Evolutionary conservation across 208 protist genomes (phyloP).

Genomic region (Trichomonas tenax): DNA sequence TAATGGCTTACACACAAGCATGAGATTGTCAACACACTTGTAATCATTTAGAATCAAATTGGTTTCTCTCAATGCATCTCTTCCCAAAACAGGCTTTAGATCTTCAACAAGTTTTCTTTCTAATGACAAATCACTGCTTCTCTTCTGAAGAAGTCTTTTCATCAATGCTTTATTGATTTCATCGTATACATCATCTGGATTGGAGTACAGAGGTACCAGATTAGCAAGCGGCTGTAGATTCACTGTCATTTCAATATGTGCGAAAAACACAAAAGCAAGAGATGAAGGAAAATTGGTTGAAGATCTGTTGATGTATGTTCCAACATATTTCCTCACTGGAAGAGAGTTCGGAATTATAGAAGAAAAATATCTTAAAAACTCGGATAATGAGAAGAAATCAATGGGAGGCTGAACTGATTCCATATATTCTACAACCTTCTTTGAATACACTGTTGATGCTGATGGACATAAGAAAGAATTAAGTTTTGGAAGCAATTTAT

Average conservation of each 20-base stretch:
- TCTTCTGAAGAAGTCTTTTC: not conserved
- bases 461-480: not conserved
- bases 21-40: not conserved
- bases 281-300: not conserved
- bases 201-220: not conserved
- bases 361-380: not conserved
- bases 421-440: not conserved
- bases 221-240: not conserved
- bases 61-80: not conserved
- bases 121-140: not conserved
- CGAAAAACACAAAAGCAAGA: not conserved
- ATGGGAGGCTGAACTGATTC: not conserved
- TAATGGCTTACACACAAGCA: not conserved
- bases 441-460: not conserved
- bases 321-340: not conserved
- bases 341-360: not conserved
- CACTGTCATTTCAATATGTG: not conserved
- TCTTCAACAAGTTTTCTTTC: not conserved
- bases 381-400: not conserved
- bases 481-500: not conserved
- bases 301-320: not conserved
- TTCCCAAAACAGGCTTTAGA: not conserved
- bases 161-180: not conserved
- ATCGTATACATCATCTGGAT: not conserved
- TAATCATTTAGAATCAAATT: not conserved